Conservation (phyloP, 257 asterid genomes). For the Striga asiatica region DNA sequence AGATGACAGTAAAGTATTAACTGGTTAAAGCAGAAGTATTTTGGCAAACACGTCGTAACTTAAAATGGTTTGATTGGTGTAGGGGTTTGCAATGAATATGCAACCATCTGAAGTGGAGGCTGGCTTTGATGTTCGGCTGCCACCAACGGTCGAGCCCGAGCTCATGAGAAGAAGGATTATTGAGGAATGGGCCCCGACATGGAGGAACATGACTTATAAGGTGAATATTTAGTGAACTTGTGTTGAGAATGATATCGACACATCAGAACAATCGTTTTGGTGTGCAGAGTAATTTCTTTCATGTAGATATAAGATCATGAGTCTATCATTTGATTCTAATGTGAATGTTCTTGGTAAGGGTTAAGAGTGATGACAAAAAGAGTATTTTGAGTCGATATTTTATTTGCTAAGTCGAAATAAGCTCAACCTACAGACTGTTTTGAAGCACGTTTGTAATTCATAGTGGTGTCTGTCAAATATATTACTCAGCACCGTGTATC, state of each 20-base stretch:
- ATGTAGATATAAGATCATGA: background rate
- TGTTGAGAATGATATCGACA: background rate
- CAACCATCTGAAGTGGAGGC: slow-evolving; percentile 96
- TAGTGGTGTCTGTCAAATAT: too few relatives aligned
- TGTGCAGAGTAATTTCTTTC: background rate
- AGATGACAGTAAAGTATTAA: too few relatives aligned
- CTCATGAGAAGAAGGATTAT: slow-evolving; percentile 56
- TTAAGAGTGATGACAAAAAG: too few relatives aligned
- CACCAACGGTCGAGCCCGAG: slow-evolving; percentile 68
- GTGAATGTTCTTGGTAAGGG: background rate
- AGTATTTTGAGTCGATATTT: too few relatives aligned
- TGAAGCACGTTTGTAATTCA: too few relatives aligned
- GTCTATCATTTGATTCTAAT: background rate
- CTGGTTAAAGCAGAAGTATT: too few relatives aligned
- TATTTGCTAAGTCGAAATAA: too few relatives aligned
- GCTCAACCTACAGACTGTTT: too few relatives aligned
- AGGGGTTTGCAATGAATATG: slow-evolving; percentile 92
- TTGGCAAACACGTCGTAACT: background rate
- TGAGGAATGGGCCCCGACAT: slow-evolving; percentile 91
- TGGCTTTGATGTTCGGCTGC: slow-evolving; percentile 80
- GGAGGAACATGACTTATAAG: slow-evolving; percentile 81
- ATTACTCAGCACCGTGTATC: too few relatives aligned
- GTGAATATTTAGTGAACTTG: slow-evolving; percentile 21
- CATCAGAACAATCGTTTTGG: background rate
- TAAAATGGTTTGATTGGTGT: slow-evolving; percentile 14